Evolutionary conservation across 2,329 filamentous ascomycete genomes (phyloP), one percentile per base, ranked within the genome.

Genomic region (Cladosporium sp.): DNA sequence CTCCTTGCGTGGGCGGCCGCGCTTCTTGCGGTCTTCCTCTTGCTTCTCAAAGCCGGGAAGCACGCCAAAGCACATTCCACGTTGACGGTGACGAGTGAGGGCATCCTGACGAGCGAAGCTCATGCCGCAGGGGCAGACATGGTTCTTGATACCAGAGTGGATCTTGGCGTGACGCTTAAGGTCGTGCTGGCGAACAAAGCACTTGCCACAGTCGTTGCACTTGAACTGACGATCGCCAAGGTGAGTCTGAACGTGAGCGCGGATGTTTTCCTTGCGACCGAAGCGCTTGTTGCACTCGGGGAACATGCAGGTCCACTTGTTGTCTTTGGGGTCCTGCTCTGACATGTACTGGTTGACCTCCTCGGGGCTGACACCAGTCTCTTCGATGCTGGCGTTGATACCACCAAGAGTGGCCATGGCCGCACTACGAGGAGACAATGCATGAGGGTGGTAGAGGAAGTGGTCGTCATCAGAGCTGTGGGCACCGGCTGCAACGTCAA

Each of bases 251-350:
- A 99, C 90, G 73, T 99, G 94, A 0, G 92, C 96, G 73, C 96
- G 96, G 79, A 97, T 97, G 76, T 99, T 97, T 74, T 99, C 94
- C 74, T 97, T 96, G 66, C 94, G 86, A n/a, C 92, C 93, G 71
- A 99, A 97, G 55, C 87, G 85, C 74, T 96, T 96, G 66, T 87
- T 84, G 74, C 94, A 99, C 28, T 86, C 87, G 8, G 90, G 79
- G 66, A 74, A 81, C 15, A 80, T 70, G 66, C 79, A 81, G 11
- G 73, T 77, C 74, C 77, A 81, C 38, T 78, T 75, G 63, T 74
- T 73, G 55, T 72, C 76, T 15, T 66, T 65, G 5, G 72, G 67
- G 45, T 77, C 71, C 61, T 79, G 78, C 59, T 77, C 74, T 60
- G 76, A 78, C 60, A 81, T 79, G 67, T 76, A 79, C 25, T 73